phyloP scores from a whole-genome alignment of 768 basidiomycete genomes.

The Hericium erinaceus region DNA sequence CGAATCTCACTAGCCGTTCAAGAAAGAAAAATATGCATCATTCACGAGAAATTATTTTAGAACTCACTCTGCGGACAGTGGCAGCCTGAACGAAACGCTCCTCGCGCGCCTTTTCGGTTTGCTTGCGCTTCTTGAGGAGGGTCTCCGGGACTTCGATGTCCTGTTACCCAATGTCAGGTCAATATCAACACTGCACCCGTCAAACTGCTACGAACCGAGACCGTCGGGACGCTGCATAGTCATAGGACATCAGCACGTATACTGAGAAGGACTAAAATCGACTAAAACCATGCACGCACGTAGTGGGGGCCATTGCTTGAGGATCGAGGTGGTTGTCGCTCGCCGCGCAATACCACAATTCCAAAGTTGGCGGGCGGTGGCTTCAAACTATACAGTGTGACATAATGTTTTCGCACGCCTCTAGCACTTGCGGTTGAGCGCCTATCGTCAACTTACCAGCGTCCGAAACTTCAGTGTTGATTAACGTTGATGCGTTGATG shows the following conservation, averaged over 20 bases:
- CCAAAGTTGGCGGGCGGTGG: slow-evolving; percentile 24
- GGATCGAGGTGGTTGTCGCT: slow-evolving; percentile 21
- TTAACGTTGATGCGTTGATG: too few relatives aligned
- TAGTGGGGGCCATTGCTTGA: slow-evolving; percentile 45
- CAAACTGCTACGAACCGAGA: slow-evolving; percentile 30
- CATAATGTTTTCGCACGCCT: slow-evolving; percentile 18
- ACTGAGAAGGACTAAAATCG: background rate
- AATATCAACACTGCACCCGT: background rate
- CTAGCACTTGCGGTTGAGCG: background rate
- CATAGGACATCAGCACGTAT: slow-evolving; percentile 5
- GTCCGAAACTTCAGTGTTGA: too few relatives aligned
- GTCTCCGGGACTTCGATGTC: slow-evolving; percentile 98
- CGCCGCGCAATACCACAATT: slow-evolving; percentile 11
- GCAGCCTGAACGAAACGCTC: slow-evolving; percentile 78
- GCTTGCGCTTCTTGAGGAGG: slow-evolving; percentile 98
- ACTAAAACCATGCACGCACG: slow-evolving; percentile 29
- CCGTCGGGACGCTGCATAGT: slow-evolving; percentile 32
- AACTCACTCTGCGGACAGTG: slow-evolving; percentile 81
- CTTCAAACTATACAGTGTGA: slow-evolving; percentile 31
- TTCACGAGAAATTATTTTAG: slow-evolving; percentile 20
- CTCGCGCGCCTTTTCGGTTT: slow-evolving; percentile 93
- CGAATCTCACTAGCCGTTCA: slow-evolving; percentile 63
- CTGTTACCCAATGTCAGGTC: slow-evolving; percentile 28
- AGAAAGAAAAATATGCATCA: slow-evolving; percentile 79
- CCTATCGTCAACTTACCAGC: too few relatives aligned